Conservation (phyloP, 108 stramenopile species). For the Nannochloropsis gaditana region DNA sequence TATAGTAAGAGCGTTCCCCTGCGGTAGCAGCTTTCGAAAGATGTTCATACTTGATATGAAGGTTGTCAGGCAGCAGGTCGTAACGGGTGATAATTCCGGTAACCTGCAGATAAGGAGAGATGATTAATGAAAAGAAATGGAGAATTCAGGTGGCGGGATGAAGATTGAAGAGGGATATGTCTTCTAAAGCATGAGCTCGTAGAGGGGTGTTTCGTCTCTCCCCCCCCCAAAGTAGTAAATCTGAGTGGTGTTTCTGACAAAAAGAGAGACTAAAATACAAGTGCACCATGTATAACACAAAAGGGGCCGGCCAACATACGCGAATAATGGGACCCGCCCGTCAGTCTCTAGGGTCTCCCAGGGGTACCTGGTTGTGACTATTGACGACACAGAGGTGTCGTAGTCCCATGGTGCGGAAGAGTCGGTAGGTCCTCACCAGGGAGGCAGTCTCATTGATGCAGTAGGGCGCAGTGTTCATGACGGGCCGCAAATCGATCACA, state of each 20-base stretch:
- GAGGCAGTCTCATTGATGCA: slow-evolving; percentile 78
- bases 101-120: neutral
- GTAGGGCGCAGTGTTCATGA: slow-evolving; percentile 90
- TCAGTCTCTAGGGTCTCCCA: neutral
- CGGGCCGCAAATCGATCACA: slow-evolving; percentile 90
- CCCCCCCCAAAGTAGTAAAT: too few relatives aligned
- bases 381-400: slow-evolving; percentile 83
- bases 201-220: too few relatives aligned
- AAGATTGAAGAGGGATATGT: neutral
- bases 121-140: neutral
- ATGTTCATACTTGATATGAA: neutral
- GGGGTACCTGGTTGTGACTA: slow-evolving; percentile 55
- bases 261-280: too few relatives aligned
- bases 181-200: too few relatives aligned
- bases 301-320: too few relatives aligned
- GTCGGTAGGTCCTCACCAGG: slow-evolving; percentile 78
- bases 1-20: neutral
- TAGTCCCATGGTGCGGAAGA: slow-evolving; percentile 90
- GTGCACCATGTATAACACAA: too few relatives aligned
- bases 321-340: too few relatives aligned
- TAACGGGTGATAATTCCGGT: slow-evolving; percentile 22
- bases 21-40: neutral
- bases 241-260: too few relatives aligned
- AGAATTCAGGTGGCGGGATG: neutral
- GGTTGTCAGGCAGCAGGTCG: slow-evolving; percentile 16